Evolutionary conservation across 225 moss, liverwort and hornwort genomes (phyloP).

Genomic region (Sphagnum contortum): DNA sequence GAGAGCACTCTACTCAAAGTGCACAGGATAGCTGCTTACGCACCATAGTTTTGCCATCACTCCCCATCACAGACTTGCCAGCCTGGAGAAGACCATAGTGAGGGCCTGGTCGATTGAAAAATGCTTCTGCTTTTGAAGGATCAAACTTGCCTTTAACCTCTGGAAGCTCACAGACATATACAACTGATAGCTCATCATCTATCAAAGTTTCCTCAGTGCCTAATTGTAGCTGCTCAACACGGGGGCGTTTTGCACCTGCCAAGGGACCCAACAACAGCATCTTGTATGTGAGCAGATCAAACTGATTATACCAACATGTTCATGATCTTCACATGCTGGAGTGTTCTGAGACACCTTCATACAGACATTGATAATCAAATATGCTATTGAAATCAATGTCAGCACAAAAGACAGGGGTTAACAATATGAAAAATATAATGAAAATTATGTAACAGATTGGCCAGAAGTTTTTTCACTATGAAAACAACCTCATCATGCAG

Average conservation of each 20-base stretch:
- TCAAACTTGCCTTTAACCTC: constrained; percentile 95
- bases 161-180: constrained; percentile 86
- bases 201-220: constrained; percentile 5
- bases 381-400: no score
- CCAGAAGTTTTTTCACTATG: no score
- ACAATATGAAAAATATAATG: no score
- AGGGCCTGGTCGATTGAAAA: constrained; percentile 64
- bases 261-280: background rate
- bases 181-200: constrained; percentile 58
- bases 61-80: constrained; percentile 67
- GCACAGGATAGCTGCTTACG: background rate
- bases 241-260: constrained; percentile 43
- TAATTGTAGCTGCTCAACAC: constrained; percentile 28
- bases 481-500: no score
- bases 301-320: no score
- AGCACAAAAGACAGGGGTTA: no score
- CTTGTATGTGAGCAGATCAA: no score
- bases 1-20: no score
- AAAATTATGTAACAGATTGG: no score
- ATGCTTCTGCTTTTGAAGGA: constrained; percentile 58
- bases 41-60: constrained; percentile 67
- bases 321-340: no score
- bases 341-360: background rate
- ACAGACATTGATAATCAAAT: background rate
- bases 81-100: constrained; percentile 87